Percentiles rank a stretch among this genome's conserved stretches.
These are phyloP conservation scores for Diaporthe aspalathi DNA, from an alignment of 2,329 filamentous ascomycete genomes.

Conservation along the genomic window DNA sequence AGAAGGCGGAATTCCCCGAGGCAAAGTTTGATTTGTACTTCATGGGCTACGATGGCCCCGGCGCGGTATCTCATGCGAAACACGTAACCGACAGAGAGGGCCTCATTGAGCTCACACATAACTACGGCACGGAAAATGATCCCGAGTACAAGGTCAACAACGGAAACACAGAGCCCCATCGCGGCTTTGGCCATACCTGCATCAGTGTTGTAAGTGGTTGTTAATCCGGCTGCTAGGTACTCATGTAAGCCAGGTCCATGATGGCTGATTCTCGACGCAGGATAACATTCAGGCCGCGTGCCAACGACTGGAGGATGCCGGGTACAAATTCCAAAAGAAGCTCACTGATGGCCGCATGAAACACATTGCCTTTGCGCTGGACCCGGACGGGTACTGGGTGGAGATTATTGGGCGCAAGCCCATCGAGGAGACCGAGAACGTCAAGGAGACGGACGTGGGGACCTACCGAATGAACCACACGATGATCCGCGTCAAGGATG, in stretches of 20 bases:
- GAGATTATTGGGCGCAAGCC: conserved; percentile 81
- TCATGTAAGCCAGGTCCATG: neutral
- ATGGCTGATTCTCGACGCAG: neutral
- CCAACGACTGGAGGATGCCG: conserved; percentile 87
- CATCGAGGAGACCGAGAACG: conserved; percentile 76
- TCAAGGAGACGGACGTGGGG: conserved; percentile 76
- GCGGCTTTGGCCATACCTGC: conserved; percentile 87
- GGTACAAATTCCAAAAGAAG: conserved; percentile 96
- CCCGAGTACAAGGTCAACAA: conserved; percentile 83
- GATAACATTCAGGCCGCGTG: conserved; percentile 91
- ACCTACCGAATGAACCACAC: conserved; percentile 90
- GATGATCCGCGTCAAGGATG: conserved; percentile 93
- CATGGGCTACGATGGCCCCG: conserved; percentile 84
- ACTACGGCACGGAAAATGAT: conserved; percentile 91
- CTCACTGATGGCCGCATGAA: conserved; percentile 88
- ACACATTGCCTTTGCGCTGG: conserved; percentile 89
- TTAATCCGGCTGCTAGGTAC: too few species aligned
- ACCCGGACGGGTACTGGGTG: conserved; percentile 90
- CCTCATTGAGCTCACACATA: conserved; percentile 85
- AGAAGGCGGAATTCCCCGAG: conserved; percentile 84
- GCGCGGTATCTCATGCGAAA: conserved; percentile 78
- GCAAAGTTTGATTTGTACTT: conserved; percentile 97
- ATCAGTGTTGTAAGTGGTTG: conserved; percentile 67
- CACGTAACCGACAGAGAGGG: conserved; percentile 85
- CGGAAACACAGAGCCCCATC: conserved; percentile 89